A percentile compares a stretch with the other conserved stretches of the same genome.
Conservation (phyloP, 345 rosid genomes). For the Microcos paniculata region DNA sequence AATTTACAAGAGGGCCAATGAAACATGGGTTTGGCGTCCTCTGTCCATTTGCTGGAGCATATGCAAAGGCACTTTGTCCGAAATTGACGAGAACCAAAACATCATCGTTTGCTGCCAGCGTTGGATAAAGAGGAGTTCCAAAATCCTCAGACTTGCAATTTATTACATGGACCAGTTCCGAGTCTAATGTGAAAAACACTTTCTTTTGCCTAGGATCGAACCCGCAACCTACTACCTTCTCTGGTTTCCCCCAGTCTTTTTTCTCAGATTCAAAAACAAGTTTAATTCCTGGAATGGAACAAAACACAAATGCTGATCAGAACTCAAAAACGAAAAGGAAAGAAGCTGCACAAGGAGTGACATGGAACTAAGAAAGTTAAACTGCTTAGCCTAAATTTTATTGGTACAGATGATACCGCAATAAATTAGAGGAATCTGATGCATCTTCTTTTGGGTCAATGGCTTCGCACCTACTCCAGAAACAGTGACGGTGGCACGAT, state of each 20-base stretch:
- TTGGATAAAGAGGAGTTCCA: conserved; percentile 60
- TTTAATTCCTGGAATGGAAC: conserved; percentile 53
- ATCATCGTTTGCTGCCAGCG: conserved; percentile 53
- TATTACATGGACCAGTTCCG: conserved; percentile 48
- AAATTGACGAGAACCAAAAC: conserved; percentile 50
- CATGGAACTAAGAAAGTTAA: conserved; percentile 1
- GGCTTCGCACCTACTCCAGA: background rate
- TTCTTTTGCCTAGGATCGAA: conserved; percentile 60
- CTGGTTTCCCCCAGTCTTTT: conserved; percentile 46
- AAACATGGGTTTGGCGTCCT: conserved; percentile 72
- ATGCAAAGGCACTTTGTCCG: conserved; percentile 56
- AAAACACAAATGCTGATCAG: background rate
- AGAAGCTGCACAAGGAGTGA: background rate
- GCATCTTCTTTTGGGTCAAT: background rate
- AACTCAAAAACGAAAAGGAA: too few relatives aligned
- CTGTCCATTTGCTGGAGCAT: conserved; percentile 49
- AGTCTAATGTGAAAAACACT: conserved; percentile 60
- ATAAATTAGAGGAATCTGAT: background rate
- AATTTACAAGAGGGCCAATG: conserved; percentile 42
- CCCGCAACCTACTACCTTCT: conserved; percentile 67
- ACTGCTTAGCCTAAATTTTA: background rate
- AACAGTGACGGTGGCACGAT: background rate
- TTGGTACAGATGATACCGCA: background rate
- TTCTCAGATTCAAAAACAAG: conserved; percentile 52
- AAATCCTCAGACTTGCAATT: conserved; percentile 59